Percentiles rank a stretch among this genome's conserved stretches.
Conservation (phyloP, 345 rosid species). For the Eucalyptus leucophloia region DNA sequence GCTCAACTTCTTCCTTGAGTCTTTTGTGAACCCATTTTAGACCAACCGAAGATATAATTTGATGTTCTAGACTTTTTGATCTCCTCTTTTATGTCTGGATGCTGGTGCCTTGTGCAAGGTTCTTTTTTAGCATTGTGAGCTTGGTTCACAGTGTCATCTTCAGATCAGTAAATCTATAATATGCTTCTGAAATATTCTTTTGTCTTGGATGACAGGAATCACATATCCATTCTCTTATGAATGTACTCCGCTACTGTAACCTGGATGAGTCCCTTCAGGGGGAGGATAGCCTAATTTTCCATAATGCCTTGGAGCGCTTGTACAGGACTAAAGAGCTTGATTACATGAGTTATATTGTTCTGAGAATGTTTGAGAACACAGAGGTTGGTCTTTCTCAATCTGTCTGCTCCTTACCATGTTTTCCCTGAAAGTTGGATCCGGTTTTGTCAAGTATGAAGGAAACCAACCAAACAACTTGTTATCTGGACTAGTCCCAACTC, state of each 20-base stretch:
- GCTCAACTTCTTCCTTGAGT: not conserved
- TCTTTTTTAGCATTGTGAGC: not conserved
- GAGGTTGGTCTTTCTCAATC: slow-evolving; percentile 30
- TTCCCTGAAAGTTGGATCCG: not conserved
- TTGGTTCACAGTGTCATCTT: not conserved
- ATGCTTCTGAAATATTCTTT: not conserved
- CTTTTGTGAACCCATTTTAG: not conserved
- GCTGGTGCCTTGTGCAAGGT: not conserved
- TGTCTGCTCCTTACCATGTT: not conserved
- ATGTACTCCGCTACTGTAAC: slow-evolving; percentile 92
- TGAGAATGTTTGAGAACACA: slow-evolving; percentile 89
- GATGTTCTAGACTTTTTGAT: not conserved
- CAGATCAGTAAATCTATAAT: not conserved
- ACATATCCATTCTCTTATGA: slow-evolving; percentile 93
- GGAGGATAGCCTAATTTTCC: slow-evolving; percentile 83
- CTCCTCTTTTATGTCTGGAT: not conserved
- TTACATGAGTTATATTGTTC: slow-evolving; percentile 95
- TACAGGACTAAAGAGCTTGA: slow-evolving; percentile 90
- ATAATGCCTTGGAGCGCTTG: slow-evolving; percentile 66
- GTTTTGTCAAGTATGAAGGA: not conserved
- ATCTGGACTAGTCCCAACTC: not conserved
- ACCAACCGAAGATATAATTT: not conserved
- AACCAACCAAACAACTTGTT: not conserved
- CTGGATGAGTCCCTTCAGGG: slow-evolving; percentile 94
- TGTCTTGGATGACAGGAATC: slow-evolving; percentile 62